Evolutionary conservation across 768 basidiomycete genomes (phyloP), one percentile per base, ranked within the genome.

Genomic region (Suillus spraguei): DNA sequence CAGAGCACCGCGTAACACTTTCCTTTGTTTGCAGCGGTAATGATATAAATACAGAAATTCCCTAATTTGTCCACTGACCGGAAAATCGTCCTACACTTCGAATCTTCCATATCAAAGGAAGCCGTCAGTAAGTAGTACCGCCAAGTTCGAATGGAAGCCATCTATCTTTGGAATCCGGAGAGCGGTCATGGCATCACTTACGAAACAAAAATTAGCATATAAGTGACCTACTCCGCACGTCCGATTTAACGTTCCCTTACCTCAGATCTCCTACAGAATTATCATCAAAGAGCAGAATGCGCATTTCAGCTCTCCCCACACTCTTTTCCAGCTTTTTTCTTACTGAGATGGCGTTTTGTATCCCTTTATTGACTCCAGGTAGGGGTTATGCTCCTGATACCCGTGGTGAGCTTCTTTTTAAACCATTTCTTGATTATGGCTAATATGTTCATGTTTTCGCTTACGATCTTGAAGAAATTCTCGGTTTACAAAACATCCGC

Each of bases 211-310:
- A 32, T 28, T 39, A 41, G 39, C 39, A 41, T 58, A 58, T 41
- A 58, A 58, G 24, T 41, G 56, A 32, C 24, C 24, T 2, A 28
- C 39, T 28, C 24, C 5, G 17, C 55, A 17, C 5, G 20, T 22
- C 5, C 16, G 3, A 41, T 41, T 58, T 39, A 20, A 22, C 56
- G 5, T 58, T 28, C 17, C 39, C 17, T 17, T 35, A 7, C 50
- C 9, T 52, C 16, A 39, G 38, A 20, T 33, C 38, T 17, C 16
- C 22, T 38, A 7, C 54, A 35, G 11, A 36, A 55, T 36, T 54
- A 56, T 58, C 56, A 10, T 58, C 56, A 13, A 41, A 58, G 56
- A 41, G 35, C 56, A 58, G 39, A 58, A 58, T 58, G 56, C 56
- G 56, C 17, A 42, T 28, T 28, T 58, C 56, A 28, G 39, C 56